Conservation (phyloP, 805 yeast species). For the Zygosaccharomyces siamensis region DNA sequence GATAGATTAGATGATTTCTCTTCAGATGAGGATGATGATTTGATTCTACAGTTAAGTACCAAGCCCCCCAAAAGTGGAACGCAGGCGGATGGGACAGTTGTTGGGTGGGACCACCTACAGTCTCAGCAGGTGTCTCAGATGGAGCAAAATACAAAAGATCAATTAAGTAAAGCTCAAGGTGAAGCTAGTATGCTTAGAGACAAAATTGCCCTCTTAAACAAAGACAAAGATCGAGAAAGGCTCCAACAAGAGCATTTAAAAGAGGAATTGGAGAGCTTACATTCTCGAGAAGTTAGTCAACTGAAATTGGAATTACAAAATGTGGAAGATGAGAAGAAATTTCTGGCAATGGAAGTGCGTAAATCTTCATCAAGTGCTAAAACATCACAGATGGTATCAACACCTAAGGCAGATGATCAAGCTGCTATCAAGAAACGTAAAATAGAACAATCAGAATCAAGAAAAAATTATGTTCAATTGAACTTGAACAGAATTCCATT, state of each 20-base stretch:
- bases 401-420: constrained; percentile 7
- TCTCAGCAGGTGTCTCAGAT: not conserved
- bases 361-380: constrained; percentile 20
- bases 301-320: constrained; percentile 41
- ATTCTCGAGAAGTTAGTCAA: constrained; percentile 35
- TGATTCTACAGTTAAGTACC: constrained; percentile 45
- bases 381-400: not conserved
- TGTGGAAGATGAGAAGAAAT: constrained; percentile 52
- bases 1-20: constrained; percentile 1
- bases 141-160: constrained; percentile 12
- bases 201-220: constrained; percentile 48
- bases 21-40: constrained; percentile 37
- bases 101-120: too few relatives aligned
- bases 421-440: constrained; percentile 13
- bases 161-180: constrained; percentile 59
- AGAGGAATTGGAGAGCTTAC: constrained; percentile 21
- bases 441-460: constrained; percentile 7
- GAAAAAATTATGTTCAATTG: constrained; percentile 11
- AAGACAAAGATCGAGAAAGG: constrained; percentile 39
- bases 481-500: constrained; percentile 19
- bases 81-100: not conserved
- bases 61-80: constrained; percentile 32
- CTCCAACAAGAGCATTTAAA: constrained; percentile 26
- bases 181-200: constrained; percentile 75
- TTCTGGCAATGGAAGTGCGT: constrained; percentile 46